Base-by-base conservation (phyloP, 352 stramenopile genomes). In the Globisporangium okanoganense region DNA sequence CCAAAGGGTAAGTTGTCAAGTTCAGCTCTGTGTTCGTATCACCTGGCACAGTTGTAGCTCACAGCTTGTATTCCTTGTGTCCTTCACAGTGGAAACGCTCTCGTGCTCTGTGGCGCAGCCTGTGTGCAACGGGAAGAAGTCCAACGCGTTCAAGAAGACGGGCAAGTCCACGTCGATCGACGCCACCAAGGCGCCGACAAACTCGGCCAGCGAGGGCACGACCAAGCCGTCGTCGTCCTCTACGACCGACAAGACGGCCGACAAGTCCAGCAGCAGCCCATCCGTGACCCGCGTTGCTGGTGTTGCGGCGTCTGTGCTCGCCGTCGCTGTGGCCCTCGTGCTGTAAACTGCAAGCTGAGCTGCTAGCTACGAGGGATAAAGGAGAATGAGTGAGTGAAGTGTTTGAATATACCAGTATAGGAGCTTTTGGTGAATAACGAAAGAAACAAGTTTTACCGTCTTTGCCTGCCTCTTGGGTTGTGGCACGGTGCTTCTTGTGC, bases 31-130 rank as follows among this genome's bases (percentile, higher is more conserved):
- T 16, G n/a, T 49, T 44, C 49, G n/a, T 50, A 41, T 49, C 56
- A 59, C 14, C 3, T 16, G 43, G 3, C 1, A 33, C 8, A n/a
- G n/a, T 47, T 7, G 16, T 24, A 13, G 27, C 40, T 44, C 45
- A 55, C 27, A 66, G 33, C n/a, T 41, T 25, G 50, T 43, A 31
- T 51, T 56, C 61, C 14, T 43, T 35, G 4, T 36, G 9, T 10
- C 6, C n/a, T 38, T 25, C 36, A 13, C 45, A 87, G 76, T 88
- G 35, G 56, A 69, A 2, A 60, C 76, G 44, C 61, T 87, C 9
- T 56, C 69, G 66, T 93, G 84, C 62, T 78, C 76, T 0, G 57
- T 61, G 5, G 38, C 64, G 33, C 79, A 92, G 56, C 84, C 84
- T 1, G 56, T 79, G 14, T 94, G 84, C 69, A 75, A 79, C 9